Percentiles rank a stretch among this genome's conserved stretches.
Conservation (phyloP, 805 yeast genomes). For the Torulaspora quercuum region DNA sequence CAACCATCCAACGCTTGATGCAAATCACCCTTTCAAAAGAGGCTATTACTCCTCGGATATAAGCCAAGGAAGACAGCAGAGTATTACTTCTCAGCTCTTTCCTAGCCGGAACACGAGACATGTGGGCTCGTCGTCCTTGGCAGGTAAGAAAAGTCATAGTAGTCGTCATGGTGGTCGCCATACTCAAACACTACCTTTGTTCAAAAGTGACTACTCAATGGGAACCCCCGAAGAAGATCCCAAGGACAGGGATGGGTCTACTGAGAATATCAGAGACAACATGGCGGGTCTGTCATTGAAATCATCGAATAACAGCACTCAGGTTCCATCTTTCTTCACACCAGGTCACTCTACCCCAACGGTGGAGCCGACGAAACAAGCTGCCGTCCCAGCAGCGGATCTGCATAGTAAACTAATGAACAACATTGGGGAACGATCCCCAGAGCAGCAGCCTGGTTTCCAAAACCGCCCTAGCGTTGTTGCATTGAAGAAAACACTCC, state of each 20-base stretch:
- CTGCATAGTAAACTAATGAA: constrained; percentile 3
- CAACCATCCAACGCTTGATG: constrained; percentile 5
- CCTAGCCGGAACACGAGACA: constrained; percentile 21
- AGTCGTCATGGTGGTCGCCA: constrained; percentile 4
- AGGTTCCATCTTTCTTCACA: constrained; percentile 16
- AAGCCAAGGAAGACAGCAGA: constrained; percentile 16
- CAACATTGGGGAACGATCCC: neutral
- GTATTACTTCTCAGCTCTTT: constrained; percentile 25
- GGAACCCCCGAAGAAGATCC: constrained; percentile 1
- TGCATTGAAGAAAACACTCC: constrained; percentile 24
- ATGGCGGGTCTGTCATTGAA: constrained; percentile 23
- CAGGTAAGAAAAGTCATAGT: constrained; percentile 5
- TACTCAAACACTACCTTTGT: constrained; percentile 6
- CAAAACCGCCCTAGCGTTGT: constrained; percentile 20
- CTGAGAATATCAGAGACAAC: constrained; percentile 20
- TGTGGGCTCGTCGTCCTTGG: constrained; percentile 8
- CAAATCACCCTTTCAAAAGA: constrained; percentile 9
- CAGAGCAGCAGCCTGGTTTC: constrained; percentile 1
- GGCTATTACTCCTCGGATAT: constrained; percentile 5
- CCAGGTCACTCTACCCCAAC: constrained; percentile 28
- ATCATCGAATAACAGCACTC: constrained; percentile 9
- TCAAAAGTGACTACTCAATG: constrained; percentile 12
- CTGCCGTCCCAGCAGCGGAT: constrained; percentile 18
- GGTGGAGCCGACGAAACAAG: constrained; percentile 24
- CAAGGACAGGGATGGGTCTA: constrained; percentile 8